phyloP scores from a whole-genome alignment of 305 asterid species.

The Rubia tinctorum region DNA sequence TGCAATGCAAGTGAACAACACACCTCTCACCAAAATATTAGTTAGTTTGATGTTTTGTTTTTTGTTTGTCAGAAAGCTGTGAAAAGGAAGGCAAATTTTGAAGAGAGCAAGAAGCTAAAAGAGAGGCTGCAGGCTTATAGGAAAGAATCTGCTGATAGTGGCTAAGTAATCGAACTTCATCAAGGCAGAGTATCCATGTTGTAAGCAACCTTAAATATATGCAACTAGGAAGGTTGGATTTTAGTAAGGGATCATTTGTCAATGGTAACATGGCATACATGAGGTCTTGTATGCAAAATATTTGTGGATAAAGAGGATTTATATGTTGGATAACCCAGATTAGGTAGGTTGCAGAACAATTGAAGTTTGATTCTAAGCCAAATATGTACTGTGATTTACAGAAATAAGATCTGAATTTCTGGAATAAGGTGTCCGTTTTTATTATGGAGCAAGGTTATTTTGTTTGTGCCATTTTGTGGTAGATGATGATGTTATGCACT shows the following conservation, averaged over 20 bases:
- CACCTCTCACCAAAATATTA: neutral
- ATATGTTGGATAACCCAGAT: neutral
- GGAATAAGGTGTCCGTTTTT: neutral
- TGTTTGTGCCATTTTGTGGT: too few relatives aligned
- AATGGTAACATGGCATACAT: neutral
- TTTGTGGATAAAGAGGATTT: neutral
- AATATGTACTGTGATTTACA: neutral
- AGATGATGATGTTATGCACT: too few relatives aligned
- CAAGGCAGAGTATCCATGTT: slow-evolving; percentile 20
- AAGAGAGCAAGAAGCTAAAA: slow-evolving; percentile 69
- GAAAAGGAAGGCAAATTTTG: slow-evolving; percentile 81
- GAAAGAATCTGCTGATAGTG: slow-evolving; percentile 39
- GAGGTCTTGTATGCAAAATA: neutral
- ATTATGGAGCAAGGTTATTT: too few relatives aligned
- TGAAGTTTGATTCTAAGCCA: too few relatives aligned
- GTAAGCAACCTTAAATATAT: neutral
- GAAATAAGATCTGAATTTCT: neutral
- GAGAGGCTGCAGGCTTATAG: slow-evolving; percentile 61
- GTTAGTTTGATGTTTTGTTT: neutral
- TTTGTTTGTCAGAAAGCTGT: slow-evolving; percentile 60
- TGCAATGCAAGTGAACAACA: neutral
- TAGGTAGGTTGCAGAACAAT: neutral
- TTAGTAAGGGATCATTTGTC: neutral
- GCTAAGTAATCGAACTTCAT: slow-evolving; percentile 29
- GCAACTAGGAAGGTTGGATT: neutral